phyloP scores from a whole-genome alignment of 139 green algal species.

The Penium margaritaceum region DNA sequence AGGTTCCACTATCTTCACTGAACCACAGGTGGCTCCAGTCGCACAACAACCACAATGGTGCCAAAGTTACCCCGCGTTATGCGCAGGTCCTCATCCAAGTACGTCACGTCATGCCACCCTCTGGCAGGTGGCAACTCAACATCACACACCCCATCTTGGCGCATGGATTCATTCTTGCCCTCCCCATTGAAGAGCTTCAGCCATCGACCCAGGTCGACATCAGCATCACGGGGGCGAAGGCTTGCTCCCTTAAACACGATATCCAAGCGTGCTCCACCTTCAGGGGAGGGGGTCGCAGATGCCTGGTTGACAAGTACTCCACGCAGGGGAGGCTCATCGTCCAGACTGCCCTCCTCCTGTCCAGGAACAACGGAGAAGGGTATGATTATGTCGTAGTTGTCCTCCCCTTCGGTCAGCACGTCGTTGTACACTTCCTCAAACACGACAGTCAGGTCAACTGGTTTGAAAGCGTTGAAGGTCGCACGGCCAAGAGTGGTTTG shows the following conservation, averaged over 20 bases:
- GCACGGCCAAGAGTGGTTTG: background rate
- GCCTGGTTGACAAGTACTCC: constrained; percentile 5
- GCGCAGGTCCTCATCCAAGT: constrained; percentile 6
- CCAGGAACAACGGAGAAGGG: background rate
- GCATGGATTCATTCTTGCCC: background rate
- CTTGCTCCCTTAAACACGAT: background rate
- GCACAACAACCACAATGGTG: constrained; percentile 11
- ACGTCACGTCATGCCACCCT: constrained; percentile 9
- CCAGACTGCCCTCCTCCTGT: constrained; percentile 5
- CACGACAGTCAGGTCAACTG: background rate
- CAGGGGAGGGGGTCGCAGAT: background rate
- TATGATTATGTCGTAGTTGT: background rate
- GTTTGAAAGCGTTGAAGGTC: constrained; percentile 15
- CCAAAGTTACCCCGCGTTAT: constrained; percentile 12
- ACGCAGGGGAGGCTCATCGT: background rate
- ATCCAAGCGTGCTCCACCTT: background rate
- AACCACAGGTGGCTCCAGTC: too few relatives aligned
- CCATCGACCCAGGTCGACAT: background rate
- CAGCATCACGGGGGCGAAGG: background rate
- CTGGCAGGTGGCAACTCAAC: background rate
- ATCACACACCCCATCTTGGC: background rate
- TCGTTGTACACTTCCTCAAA: constrained; percentile 19
- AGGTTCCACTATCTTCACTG: too few relatives aligned
- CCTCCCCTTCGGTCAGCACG: background rate
- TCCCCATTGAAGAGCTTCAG: constrained; percentile 16